A percentile compares a stretch with the other conserved stretches of the same genome.
Conservation (phyloP, 495 filamentous ascomycete species). For the Tuber borchii region DNA sequence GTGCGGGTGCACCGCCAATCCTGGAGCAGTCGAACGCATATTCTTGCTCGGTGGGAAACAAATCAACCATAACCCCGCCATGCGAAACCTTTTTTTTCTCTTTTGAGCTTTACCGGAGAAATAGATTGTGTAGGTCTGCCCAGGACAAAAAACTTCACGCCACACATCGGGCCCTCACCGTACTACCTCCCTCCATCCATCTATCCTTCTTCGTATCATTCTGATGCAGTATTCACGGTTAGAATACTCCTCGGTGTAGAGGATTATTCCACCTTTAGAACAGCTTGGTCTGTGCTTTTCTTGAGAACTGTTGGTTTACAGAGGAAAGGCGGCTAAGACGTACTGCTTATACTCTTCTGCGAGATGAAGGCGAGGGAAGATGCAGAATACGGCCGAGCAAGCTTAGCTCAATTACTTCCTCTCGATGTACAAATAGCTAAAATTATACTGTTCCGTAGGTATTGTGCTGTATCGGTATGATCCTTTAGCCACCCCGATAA, state of each 20-base stretch:
- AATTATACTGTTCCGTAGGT: background rate
- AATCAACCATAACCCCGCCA: background rate
- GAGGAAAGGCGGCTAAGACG: background rate
- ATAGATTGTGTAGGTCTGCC: background rate
- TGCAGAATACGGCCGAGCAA: background rate
- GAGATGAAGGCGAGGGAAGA: background rate
- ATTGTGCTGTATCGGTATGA: background rate
- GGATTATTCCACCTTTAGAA: background rate
- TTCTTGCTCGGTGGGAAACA: background rate
- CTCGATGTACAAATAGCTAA: background rate
- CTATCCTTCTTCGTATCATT: background rate
- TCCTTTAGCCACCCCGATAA: background rate
- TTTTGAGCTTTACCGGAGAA: background rate
- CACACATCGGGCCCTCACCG: background rate
- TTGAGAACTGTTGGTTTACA: background rate
- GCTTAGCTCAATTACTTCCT: background rate
- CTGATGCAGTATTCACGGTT: background rate
- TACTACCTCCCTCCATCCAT: background rate
- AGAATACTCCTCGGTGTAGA: no score
- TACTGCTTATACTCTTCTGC: background rate
- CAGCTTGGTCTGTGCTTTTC: background rate
- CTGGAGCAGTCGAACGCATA: background rate
- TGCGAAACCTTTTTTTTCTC: background rate
- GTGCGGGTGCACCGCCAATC: background rate
- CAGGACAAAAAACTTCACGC: background rate